Evolutionary conservation across 2,329 filamentous ascomycete species (phyloP).

Genomic region (Verticillium klebahnii): DNA sequence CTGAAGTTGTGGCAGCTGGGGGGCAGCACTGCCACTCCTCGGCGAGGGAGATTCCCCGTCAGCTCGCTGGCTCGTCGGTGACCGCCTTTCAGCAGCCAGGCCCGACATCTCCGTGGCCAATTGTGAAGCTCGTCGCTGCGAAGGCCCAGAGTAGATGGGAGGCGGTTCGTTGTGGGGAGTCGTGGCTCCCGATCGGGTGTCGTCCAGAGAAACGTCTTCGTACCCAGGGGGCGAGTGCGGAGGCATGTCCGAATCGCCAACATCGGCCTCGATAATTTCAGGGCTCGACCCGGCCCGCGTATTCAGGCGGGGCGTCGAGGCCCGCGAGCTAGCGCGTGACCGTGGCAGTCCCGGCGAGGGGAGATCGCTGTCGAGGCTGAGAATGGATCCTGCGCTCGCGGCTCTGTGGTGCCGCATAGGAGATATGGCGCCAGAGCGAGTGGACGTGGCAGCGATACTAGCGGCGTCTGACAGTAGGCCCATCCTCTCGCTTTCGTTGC

Average conservation of each 20-base stretch:
- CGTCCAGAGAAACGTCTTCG: conserved; percentile 41
- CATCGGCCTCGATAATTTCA: conserved; percentile 46
- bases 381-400: conserved; percentile 47
- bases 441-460: conserved; percentile 44
- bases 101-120: conserved; percentile 15
- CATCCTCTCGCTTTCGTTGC: conserved; percentile 65
- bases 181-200: conserved; percentile 31
- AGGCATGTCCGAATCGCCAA: conserved; percentile 42
- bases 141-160: conserved; percentile 43
- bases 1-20: conserved; percentile 49
- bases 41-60: conserved; percentile 10
- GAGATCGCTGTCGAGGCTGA: conserved; percentile 47
- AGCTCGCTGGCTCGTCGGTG: conserved; percentile 4
- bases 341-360: conserved; percentile 32
- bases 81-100: conserved; percentile 5
- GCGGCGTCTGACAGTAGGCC: conserved; percentile 70
- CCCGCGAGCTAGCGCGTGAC: conserved; percentile 37
- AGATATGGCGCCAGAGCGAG: conserved; percentile 26
- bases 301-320: conserved; percentile 34
- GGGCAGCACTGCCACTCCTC: conserved; percentile 20
- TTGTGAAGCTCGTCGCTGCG: conserved; percentile 14
- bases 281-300: conserved; percentile 44
- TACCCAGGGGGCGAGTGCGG: conserved; percentile 46
- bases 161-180: conserved; percentile 44
- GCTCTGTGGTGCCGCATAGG: conserved; percentile 35